Evolutionary conservation across 202 grass and related monocot species (phyloP).

Genomic region (Thinopyrum obtusiflorum): DNA sequence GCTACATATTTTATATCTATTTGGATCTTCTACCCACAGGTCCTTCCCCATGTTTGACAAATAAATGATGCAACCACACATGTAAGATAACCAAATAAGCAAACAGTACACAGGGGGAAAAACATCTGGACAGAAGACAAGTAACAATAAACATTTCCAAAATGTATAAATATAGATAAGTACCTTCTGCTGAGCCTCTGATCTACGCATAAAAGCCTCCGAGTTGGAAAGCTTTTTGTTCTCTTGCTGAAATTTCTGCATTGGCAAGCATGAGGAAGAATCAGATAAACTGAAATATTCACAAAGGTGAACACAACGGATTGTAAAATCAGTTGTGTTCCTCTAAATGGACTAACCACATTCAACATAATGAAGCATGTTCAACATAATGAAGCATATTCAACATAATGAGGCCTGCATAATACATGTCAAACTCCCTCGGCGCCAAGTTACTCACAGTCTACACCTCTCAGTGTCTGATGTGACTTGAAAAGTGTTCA

Average conservation of each 20-base stretch:
- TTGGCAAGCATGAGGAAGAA: constrained; percentile 21
- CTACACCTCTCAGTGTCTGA: background rate
- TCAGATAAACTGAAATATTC: constrained; percentile 9
- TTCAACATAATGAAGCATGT: background rate
- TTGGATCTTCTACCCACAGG: background rate
- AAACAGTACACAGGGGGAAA: background rate
- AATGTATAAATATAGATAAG: constrained; percentile 20
- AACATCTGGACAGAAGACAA: background rate
- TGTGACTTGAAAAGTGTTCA: background rate
- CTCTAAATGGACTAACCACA: background rate
- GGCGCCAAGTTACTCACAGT: background rate
- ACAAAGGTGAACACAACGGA: background rate
- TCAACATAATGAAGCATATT: background rate
- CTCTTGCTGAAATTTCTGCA: constrained; percentile 97
- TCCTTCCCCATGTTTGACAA: background rate
- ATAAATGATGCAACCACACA: background rate
- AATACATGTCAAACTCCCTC: background rate
- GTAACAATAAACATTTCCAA: background rate
- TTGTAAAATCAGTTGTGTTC: background rate
- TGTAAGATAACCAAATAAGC: background rate
- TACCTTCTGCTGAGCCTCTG: constrained; percentile 81
- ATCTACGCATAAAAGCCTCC: constrained; percentile 88
- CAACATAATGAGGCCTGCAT: background rate
- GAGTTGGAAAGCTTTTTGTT: constrained; percentile 68
- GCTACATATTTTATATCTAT: background rate